Conservation (phyloP, 2,329 filamentous ascomycete species). For the Fusarium compactum region DNA sequence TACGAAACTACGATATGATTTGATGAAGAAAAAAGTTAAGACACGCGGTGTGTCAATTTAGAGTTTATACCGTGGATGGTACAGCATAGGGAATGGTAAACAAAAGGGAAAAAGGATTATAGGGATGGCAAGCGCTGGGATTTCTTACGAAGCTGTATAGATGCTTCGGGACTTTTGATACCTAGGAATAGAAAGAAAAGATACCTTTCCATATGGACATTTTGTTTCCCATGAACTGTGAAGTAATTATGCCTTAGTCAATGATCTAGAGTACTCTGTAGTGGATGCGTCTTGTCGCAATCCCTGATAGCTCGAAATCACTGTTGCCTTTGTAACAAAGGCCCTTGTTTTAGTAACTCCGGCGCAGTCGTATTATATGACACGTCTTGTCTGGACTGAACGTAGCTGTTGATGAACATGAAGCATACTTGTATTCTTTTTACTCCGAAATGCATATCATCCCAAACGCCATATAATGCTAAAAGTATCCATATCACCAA, state of each 20-base stretch:
- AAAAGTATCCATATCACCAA: constrained; percentile 69
- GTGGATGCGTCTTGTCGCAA: not conserved
- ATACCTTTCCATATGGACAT: constrained; percentile 37
- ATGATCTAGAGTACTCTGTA: accelerated
- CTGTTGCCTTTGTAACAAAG: too few relatives aligned
- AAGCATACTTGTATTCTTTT: too few relatives aligned
- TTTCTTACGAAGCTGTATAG: constrained; percentile 17
- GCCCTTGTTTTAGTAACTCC: too few relatives aligned
- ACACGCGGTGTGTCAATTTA: constrained; percentile 35
- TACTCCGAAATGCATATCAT: not conserved
- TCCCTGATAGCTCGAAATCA: not conserved
- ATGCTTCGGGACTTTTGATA: constrained; percentile 36
- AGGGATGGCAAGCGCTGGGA: constrained; percentile 36
- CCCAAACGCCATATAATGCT: constrained; percentile 26
- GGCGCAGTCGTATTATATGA: too few relatives aligned
- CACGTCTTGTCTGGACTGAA: too few relatives aligned
- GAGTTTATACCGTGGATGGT: constrained; percentile 40
- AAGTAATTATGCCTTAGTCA: too few relatives aligned
- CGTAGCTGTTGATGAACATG: too few relatives aligned
- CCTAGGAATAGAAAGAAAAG: constrained; percentile 44
- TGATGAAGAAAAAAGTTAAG: constrained; percentile 41
- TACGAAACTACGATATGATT: constrained; percentile 44
- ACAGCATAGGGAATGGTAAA: constrained; percentile 26
- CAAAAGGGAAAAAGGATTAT: constrained; percentile 16
- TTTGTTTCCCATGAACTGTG: not conserved